Evolutionary conservation across 768 basidiomycete genomes (phyloP).

Genomic region (Russula sp.): DNA sequence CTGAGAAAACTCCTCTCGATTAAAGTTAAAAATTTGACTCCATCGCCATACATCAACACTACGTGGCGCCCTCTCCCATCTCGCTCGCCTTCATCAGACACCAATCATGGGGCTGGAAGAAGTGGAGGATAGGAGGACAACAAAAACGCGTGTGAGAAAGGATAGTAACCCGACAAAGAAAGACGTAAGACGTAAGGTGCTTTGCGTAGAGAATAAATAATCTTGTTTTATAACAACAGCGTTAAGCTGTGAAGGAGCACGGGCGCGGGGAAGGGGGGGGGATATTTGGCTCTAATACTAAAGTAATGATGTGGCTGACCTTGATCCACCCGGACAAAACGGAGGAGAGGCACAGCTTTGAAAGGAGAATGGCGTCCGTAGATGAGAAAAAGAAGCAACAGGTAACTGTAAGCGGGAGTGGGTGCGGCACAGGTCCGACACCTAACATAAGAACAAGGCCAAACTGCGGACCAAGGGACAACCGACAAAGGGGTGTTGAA

Average conservation of each 20-base stretch:
- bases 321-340: slow-evolving; percentile 6
- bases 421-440: slow-evolving; percentile 31
- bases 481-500: slow-evolving; percentile 25
- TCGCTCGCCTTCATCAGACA: slow-evolving; percentile 53
- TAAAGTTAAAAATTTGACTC: slow-evolving; percentile 11
- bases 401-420: slow-evolving; percentile 40
- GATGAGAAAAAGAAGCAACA: slow-evolving; percentile 39
- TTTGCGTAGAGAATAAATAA: slow-evolving; percentile 26
- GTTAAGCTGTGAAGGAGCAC: slow-evolving; percentile 31
- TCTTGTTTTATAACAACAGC: slow-evolving; percentile 27
- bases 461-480: slow-evolving; percentile 27
- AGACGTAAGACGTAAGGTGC: slow-evolving; percentile 23
- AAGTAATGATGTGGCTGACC: slow-evolving; percentile 22
- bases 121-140: slow-evolving; percentile 71
- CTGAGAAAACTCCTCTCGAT: slow-evolving; percentile 6
- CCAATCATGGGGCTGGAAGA: slow-evolving; percentile 38
- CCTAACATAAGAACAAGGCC: slow-evolving; percentile 24
- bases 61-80: slow-evolving; percentile 72
- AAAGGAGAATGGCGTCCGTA: slow-evolving; percentile 78
- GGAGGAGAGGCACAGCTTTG: slow-evolving; percentile 40
- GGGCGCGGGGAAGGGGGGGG: slow-evolving; percentile 32
- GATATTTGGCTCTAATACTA: slow-evolving; percentile 27
- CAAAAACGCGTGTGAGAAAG: slow-evolving; percentile 38
- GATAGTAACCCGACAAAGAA: slow-evolving; percentile 24
- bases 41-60: slow-evolving; percentile 33